These are phyloP conservation scores for Pontederia paniculata DNA, from an alignment of 176 grass and related monocot genomes.

Conservation along the genomic window DNA sequence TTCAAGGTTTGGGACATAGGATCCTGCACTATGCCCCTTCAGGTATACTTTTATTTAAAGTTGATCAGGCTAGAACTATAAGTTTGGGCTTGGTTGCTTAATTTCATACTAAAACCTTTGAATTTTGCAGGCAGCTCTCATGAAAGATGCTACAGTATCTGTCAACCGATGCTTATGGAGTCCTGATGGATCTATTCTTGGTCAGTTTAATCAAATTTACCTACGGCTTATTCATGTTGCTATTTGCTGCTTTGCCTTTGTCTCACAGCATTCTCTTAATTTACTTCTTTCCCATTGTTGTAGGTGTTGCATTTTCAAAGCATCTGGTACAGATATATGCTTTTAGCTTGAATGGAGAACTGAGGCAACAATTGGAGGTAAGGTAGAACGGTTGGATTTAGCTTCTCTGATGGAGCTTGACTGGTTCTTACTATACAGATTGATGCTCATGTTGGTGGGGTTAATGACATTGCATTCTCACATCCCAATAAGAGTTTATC, in stretches of 20 bases:
- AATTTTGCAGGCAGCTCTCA: constrained; percentile 1
- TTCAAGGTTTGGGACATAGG: constrained; percentile 17
- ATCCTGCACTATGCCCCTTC: constrained; percentile 1
- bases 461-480: constrained; percentile 25
- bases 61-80: not conserved
- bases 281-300: not conserved
- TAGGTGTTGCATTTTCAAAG: constrained; percentile 20
- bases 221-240: not conserved
- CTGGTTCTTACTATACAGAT: constrained; percentile 3
- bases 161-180: constrained; percentile 17
- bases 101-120: not conserved
- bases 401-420: not conserved
- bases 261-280: not conserved
- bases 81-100: not conserved
- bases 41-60: constrained; percentile 5
- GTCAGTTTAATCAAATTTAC: constrained; percentile 3
- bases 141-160: constrained; percentile 17
- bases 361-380: constrained; percentile 9
- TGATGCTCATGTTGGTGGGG: constrained; percentile 18
- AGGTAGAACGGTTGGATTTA: not conserved
- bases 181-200: constrained; percentile 15
- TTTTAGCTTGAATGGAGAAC: constrained; percentile 3
- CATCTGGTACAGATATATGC: constrained; percentile 11
- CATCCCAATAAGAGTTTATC: constrained; percentile 12
- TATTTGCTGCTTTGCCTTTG: not conserved